Conservation (phyloP, 768 basidiomycete species). For the Leccinum pellstonianum region DNA sequence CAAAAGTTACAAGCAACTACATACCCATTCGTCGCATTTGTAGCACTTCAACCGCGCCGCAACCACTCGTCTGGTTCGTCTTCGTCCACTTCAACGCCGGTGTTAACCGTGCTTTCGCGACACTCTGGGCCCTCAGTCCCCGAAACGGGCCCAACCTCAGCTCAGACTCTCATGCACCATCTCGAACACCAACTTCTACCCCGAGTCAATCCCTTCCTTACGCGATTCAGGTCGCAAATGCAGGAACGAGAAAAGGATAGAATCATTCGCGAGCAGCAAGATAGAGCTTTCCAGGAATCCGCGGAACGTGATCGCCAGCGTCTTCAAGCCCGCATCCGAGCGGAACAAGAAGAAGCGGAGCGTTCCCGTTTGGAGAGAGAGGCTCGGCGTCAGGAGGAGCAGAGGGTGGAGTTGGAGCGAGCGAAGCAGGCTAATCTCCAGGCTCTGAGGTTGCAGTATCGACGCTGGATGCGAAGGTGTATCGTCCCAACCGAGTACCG, state of each 20-base stretch:
- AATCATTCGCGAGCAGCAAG: constrained; percentile 74
- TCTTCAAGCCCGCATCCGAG: constrained; percentile 54
- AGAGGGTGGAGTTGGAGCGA: constrained; percentile 38
- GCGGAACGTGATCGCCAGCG: constrained; percentile 67
- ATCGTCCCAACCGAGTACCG: constrained; percentile 38
- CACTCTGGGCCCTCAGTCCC: constrained; percentile 68
- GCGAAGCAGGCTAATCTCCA: constrained; percentile 37
- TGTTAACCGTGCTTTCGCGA: constrained; percentile 80
- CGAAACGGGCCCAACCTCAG: constrained; percentile 56
- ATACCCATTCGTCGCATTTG: constrained; percentile 90
- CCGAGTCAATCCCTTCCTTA: constrained; percentile 74
- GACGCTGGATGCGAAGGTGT: constrained; percentile 55
- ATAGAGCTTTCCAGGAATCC: constrained; percentile 69
- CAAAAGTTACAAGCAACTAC: constrained; percentile 85
- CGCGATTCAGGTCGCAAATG: constrained; percentile 53
- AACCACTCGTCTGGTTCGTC: constrained; percentile 35
- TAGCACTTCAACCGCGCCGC: constrained; percentile 79
- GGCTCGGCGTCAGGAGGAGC: constrained; percentile 31
- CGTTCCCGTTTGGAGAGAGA: constrained; percentile 33
- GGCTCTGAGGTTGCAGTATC: constrained; percentile 49
- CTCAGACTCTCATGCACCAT: constrained; percentile 61
- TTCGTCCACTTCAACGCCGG: constrained; percentile 40
- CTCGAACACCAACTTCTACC: constrained; percentile 74
- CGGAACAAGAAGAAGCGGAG: constrained; percentile 39
- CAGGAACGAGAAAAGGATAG: constrained; percentile 55